Percentiles rank a stretch among this genome's conserved stretches.
Evolutionary conservation across 75 land plant species (phyloP).

Genomic region (Picea sitchensis): DNA sequence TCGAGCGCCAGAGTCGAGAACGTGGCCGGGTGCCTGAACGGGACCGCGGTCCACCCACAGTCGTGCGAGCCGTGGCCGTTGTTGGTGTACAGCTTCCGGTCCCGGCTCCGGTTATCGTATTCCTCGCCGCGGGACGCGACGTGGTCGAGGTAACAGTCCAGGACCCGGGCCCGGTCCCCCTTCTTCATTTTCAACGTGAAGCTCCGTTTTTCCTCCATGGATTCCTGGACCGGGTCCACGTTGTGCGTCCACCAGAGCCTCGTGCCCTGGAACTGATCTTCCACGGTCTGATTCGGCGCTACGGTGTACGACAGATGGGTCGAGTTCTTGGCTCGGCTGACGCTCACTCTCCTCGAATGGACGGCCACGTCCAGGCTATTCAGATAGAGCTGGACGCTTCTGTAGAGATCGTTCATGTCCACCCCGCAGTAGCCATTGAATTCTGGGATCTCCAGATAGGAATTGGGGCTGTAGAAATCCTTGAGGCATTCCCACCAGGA

Average conservation of each 20-base stretch:
- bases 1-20: slow-evolving; percentile 66
- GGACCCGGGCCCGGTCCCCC: slow-evolving; percentile 33
- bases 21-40: slow-evolving; percentile 67
- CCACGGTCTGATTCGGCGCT: slow-evolving; percentile 52
- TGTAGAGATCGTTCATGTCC: slow-evolving; percentile 71
- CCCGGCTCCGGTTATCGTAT: slow-evolving; percentile 52
- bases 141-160: slow-evolving; percentile 45
- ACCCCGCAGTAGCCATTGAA: slow-evolving; percentile 54
- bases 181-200: slow-evolving; percentile 59
- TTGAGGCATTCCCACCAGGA: slow-evolving; percentile 44
- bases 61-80: slow-evolving; percentile 25
- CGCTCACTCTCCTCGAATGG: slow-evolving; percentile 26
- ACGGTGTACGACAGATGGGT: slow-evolving; percentile 33
- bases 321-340: slow-evolving; percentile 28
- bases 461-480: slow-evolving; percentile 49
- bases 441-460: slow-evolving; percentile 64
- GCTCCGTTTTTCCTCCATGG: slow-evolving; percentile 51
- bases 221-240: slow-evolving; percentile 51
- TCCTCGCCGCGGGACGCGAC: slow-evolving; percentile 40
- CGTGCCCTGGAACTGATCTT: slow-evolving; percentile 54
- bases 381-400: slow-evolving; percentile 62
- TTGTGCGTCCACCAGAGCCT: slow-evolving; percentile 65
- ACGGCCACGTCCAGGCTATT: slow-evolving; percentile 29
- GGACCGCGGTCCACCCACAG: slow-evolving; percentile 51
- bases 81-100: slow-evolving; percentile 50